phyloP scores from a whole-genome alignment of 805 yeast genomes.

The Saccharomycopsis synnaedendra region DNA sequence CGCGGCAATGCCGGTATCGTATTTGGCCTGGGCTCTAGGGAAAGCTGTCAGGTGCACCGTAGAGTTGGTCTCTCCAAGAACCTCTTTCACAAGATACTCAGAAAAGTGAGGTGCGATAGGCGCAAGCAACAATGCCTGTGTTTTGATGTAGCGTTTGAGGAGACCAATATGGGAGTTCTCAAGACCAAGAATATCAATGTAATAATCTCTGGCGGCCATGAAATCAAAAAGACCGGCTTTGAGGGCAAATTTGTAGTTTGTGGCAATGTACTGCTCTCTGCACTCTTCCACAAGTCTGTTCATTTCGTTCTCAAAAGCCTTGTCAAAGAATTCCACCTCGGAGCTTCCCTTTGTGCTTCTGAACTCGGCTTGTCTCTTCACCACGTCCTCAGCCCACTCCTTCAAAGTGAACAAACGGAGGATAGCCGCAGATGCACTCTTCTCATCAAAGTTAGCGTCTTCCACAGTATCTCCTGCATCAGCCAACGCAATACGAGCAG shows the following conservation, averaged over 20 bases:
- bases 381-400: constrained; percentile 87
- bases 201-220: constrained; percentile 92
- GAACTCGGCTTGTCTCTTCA: constrained; percentile 38
- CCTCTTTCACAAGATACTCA: constrained; percentile 80
- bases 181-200: constrained; percentile 59
- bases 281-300: constrained; percentile 69
- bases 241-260: constrained; percentile 81
- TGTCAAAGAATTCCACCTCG: constrained; percentile 60
- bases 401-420: constrained; percentile 83
- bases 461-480: constrained; percentile 97
- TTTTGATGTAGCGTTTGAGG: constrained; percentile 70
- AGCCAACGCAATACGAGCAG: constrained; percentile 92
- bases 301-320: constrained; percentile 90
- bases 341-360: constrained; percentile 35
- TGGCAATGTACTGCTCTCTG: constrained; percentile 52
- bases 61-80: constrained; percentile 44
- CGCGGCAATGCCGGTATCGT: constrained; percentile 49
- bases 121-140: constrained; percentile 72
- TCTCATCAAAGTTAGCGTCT: constrained; percentile 96
- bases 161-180: constrained; percentile 73
- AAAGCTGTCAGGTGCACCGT: constrained; percentile 67
- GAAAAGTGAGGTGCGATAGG: constrained; percentile 96
- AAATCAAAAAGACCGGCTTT: constrained; percentile 87
- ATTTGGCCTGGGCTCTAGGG: constrained; percentile 67
- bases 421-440: constrained; percentile 95